Percentiles rank a stretch among this genome's conserved stretches.
Conservation (phyloP, 305 asterid species). For the Solanum hybrid region DNA sequence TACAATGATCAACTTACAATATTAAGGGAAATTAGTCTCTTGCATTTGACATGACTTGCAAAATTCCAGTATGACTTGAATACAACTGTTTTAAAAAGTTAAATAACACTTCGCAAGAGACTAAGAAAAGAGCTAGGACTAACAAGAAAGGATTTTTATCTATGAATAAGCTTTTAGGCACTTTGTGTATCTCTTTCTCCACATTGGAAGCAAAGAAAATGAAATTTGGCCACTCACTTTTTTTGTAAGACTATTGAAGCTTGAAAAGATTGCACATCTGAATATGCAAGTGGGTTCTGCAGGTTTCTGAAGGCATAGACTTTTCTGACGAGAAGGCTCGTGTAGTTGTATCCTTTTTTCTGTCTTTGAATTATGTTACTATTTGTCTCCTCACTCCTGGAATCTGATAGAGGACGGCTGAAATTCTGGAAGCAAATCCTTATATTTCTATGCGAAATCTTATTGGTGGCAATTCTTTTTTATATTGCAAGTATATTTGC, state of each 20-base stretch:
- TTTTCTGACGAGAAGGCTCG: constrained; percentile 97
- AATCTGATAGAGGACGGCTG: neutral
- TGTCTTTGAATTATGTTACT: constrained; percentile 2
- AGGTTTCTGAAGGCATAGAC: constrained; percentile 99
- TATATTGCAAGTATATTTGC: neutral
- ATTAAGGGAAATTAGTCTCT: neutral
- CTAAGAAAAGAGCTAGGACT: neutral
- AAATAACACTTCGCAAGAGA: neutral
- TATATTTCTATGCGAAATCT: neutral
- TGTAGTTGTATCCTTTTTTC: constrained; percentile 80
- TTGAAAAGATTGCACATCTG: neutral
- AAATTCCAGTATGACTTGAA: neutral
- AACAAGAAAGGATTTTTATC: neutral
- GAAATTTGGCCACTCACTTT: neutral
- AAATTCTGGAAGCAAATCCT: neutral
- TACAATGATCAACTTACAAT: neutral
- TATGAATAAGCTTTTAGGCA: neutral
- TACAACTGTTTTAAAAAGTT: neutral
- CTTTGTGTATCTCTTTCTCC: neutral
- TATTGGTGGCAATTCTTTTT: neutral
- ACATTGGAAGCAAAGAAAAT: neutral
- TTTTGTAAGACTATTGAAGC: neutral
- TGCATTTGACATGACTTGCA: neutral
- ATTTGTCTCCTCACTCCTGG: constrained; percentile 4
- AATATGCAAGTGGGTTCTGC: constrained; percentile 15